Evolutionary conservation across 108 stramenopile species (phyloP).

Genomic region (Nannochloropsis gaditana): DNA sequence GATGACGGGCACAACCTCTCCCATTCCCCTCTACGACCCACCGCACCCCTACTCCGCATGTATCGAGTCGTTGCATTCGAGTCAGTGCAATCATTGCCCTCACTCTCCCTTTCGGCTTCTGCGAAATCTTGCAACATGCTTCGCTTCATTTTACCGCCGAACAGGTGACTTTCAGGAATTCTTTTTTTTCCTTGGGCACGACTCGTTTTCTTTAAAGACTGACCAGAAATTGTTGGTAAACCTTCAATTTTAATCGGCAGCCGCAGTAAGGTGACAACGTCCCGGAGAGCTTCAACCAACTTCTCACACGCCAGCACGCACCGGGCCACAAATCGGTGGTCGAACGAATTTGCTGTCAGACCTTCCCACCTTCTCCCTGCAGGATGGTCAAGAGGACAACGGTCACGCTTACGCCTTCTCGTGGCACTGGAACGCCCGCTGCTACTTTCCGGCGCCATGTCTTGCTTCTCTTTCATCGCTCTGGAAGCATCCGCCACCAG

Average conservation of each 20-base stretch:
- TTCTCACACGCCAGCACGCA: background rate
- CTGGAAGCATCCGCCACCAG: background rate
- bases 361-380: background rate
- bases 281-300: conserved; percentile 1
- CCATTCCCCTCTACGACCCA: background rate
- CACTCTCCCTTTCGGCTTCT: conserved; percentile 9
- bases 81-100: background rate
- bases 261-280: background rate
- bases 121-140: background rate
- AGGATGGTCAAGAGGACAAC: background rate
- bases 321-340: background rate
- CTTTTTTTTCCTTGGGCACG: too few relatives aligned
- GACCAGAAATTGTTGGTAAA: too few relatives aligned
- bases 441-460: background rate
- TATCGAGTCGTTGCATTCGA: too few relatives aligned
- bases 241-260: background rate
- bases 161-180: too few relatives aligned
- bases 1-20: background rate
- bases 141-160: too few relatives aligned
- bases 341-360: background rate
- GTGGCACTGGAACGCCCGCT: background rate
- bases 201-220: too few relatives aligned
- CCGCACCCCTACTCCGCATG: background rate
- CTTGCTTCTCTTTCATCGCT: background rate
- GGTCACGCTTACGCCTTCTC: background rate